These are phyloP conservation scores for Hypoxylon sp. DNA, from an alignment of 2,329 filamentous ascomycete species.

Conservation along the genomic window DNA sequence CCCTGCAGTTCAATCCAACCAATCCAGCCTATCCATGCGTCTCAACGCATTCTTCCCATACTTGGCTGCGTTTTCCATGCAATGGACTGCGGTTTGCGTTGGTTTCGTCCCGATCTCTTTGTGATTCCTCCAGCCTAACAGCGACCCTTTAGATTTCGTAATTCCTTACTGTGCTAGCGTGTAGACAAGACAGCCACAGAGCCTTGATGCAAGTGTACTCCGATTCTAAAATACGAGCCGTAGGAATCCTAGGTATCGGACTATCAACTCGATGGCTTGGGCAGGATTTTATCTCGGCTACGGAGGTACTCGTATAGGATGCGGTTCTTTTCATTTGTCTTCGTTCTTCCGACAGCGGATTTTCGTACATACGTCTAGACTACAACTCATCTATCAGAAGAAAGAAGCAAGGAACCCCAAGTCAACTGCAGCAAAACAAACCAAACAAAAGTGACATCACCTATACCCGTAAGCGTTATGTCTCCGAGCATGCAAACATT, in stretches of 20 bases:
- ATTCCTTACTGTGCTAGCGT: slow-evolving; percentile 9
- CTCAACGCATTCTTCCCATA: slow-evolving; percentile 16
- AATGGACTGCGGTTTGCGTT: slow-evolving; percentile 1
- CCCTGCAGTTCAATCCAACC: slow-evolving; percentile 10
- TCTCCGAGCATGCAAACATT: slow-evolving; percentile 36
- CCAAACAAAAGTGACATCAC: slow-evolving; percentile 35
- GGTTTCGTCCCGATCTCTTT: slow-evolving; percentile 24
- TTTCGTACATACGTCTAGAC: slow-evolving; percentile 32
- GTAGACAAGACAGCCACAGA: slow-evolving; percentile 21
- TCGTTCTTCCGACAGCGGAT: slow-evolving; percentile 31
- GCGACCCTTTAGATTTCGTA: background rate
- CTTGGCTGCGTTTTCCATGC: slow-evolving; percentile 4
- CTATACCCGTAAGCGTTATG: slow-evolving; percentile 24
- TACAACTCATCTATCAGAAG: slow-evolving; percentile 26
- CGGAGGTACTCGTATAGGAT: slow-evolving; percentile 29
- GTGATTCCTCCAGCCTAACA: slow-evolving; percentile 20
- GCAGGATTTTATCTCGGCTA: slow-evolving; percentile 27
- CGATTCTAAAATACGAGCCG: slow-evolving; percentile 39
- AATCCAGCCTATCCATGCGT: slow-evolving; percentile 2
- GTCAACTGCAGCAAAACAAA: background rate
- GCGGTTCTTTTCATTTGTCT: slow-evolving; percentile 19
- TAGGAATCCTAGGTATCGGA: slow-evolving; percentile 19
- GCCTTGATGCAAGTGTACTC: slow-evolving; percentile 32
- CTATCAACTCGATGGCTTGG: slow-evolving; percentile 12
- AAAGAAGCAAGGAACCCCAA: slow-evolving; percentile 27